Evolutionary conservation across 495 filamentous ascomycete genomes (phyloP).

Genomic region (Aspergillus nidulans): DNA sequence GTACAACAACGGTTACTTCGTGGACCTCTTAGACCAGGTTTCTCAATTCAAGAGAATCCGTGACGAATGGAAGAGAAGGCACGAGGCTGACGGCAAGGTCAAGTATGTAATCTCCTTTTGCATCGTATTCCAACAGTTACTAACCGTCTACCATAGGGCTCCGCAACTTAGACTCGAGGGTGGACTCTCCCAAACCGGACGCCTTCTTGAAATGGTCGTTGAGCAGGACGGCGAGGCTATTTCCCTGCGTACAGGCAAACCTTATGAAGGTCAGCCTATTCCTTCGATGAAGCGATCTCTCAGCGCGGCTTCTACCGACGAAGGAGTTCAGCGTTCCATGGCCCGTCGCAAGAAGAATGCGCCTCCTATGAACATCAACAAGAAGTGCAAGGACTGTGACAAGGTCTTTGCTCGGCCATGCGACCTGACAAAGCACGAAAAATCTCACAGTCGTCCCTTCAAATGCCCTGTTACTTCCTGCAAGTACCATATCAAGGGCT

Average conservation of each 20-base stretch:
- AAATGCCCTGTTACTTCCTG: conserved; percentile 78
- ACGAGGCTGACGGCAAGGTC: conserved; percentile 10
- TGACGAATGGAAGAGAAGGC: conserved; percentile 45
- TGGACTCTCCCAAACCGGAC: conserved; percentile 71
- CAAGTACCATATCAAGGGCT: conserved; percentile 82
- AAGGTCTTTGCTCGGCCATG: conserved; percentile 92
- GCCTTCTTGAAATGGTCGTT: conserved; percentile 72
- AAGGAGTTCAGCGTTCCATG: conserved; percentile 81
- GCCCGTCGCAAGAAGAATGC: conserved; percentile 80
- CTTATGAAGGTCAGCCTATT: conserved; percentile 38
- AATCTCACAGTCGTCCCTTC: conserved; percentile 93
- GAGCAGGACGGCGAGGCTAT: conserved; percentile 72
- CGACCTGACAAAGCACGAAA: conserved; percentile 93
- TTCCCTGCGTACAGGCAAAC: conserved; percentile 63
- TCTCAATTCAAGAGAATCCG: conserved; percentile 63
- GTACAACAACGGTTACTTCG: conserved; percentile 89
- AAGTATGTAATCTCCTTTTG: conserved; percentile 21
- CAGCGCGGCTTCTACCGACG: conserved; percentile 56
- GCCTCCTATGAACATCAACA: conserved; percentile 64
- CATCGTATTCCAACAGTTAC: not conserved
- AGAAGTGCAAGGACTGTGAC: conserved; percentile 73
- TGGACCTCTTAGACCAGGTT: conserved; percentile 87
- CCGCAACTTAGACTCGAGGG: conserved; percentile 64
- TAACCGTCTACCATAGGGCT: conserved; percentile 46
- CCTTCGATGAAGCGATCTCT: conserved; percentile 56